These are phyloP conservation scores for Tranzscheliella williamsii DNA, from an alignment of 1,284 basidiomycete genomes.

Conservation along the genomic window DNA sequence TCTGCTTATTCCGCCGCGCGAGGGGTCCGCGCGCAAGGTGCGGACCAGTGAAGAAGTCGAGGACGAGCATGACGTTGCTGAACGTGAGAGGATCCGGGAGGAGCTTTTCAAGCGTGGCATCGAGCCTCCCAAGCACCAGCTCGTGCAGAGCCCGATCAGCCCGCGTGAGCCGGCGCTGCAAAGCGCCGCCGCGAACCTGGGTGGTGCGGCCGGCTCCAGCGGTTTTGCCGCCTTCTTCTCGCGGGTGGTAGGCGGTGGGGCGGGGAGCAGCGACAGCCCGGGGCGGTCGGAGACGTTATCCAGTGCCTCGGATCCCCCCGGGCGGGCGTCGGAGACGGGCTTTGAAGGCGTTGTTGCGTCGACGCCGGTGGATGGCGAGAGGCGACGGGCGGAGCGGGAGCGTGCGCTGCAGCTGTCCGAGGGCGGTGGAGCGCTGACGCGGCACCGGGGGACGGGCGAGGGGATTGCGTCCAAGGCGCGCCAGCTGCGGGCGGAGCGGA, in stretches of 20 bases:
- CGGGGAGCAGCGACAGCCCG: conserved; percentile 8
- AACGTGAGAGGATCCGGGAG: conserved; percentile 46
- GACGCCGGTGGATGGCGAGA: conserved; percentile 12
- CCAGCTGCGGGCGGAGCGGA: conserved; percentile 22
- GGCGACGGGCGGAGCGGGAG: conserved; percentile 14
- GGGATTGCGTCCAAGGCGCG: conserved; percentile 24
- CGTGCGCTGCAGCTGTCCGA: conserved; percentile 24
- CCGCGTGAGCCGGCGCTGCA: conserved; percentile 9
- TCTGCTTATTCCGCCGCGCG: conserved; percentile 17
- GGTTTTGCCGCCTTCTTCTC: conserved; percentile 49
- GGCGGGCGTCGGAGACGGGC: conserved; percentile 3
- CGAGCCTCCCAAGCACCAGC: conserved; percentile 44
- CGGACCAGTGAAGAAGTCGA: conserved; percentile 43
- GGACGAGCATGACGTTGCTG: conserved; percentile 39
- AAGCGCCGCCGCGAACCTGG: conserved; percentile 4
- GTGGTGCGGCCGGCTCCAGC: conserved; percentile 15
- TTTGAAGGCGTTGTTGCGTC: conserved; percentile 7
- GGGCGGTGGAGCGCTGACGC: conserved; percentile 20
- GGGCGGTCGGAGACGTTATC: conserved; percentile 12
- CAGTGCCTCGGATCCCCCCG: conserved; percentile 15
- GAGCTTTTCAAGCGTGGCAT: conserved; percentile 46
- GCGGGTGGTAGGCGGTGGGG: conserved; percentile 37
- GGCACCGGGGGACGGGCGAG: conserved; percentile 9
- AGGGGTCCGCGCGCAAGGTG: conserved; percentile 27
- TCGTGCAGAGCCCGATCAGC: conserved; percentile 18